These are phyloP conservation scores for Zarea fungicola DNA, from an alignment of 2,329 filamentous ascomycete genomes.

Conservation along the genomic window DNA sequence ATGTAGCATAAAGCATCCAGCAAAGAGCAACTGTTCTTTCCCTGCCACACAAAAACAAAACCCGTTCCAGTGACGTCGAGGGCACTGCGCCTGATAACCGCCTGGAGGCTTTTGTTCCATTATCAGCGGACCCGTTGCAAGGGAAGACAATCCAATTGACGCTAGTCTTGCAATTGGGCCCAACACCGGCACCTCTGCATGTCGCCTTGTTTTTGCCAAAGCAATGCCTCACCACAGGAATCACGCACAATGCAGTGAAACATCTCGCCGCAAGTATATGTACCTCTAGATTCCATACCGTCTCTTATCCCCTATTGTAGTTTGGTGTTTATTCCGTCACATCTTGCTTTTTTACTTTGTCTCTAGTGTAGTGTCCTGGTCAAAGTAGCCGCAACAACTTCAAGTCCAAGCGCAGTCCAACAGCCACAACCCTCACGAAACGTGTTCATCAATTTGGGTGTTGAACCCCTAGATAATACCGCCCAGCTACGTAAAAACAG, in stretches of 20 bases:
- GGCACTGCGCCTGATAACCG: background rate
- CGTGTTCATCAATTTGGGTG: no score
- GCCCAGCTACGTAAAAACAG: no score
- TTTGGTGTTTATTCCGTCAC: background rate
- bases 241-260: background rate
- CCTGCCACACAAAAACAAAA: background rate
- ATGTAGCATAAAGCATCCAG: background rate
- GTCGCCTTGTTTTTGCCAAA: conserved; percentile 6
- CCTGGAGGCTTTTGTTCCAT: background rate
- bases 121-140: background rate
- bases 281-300: background rate
- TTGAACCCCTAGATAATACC: no score
- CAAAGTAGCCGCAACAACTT: no score
- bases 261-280: no score
- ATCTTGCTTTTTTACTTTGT: background rate
- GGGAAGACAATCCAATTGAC: background rate
- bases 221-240: background rate
- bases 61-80: background rate
- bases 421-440: no score
- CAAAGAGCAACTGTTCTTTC: background rate
- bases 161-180: conserved; percentile 7
- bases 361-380: no score
- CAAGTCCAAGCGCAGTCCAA: no score
- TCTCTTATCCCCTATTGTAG: background rate
- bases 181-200: background rate